Evolutionary conservation across 768 basidiomycete species (phyloP), one percentile per base, ranked within the genome.

Genomic region (Macrolepiota albuminosa): DNA sequence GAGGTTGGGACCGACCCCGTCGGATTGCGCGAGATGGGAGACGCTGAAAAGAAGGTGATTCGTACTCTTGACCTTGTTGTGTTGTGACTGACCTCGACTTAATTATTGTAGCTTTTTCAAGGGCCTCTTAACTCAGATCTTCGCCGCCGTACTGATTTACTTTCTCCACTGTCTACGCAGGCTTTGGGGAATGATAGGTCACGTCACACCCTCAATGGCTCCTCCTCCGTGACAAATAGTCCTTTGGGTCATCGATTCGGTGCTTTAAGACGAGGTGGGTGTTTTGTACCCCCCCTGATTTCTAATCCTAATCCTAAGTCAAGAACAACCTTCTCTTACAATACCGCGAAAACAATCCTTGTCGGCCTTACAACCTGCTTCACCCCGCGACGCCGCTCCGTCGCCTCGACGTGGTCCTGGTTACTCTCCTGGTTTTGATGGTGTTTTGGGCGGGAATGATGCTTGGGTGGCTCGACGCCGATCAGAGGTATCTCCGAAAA

Each of bases 1-100:
- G 92, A 93, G 69, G 75, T 81, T 26, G 86, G 82, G 33, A 80
- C 70, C 46, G 89, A 92, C 59, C 95, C 95, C 18, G 73, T 88
- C 39, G 83, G 84, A 43, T 68, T 93, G 66, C 87, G 86, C 64
- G 95, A 95, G 69, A 83, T 91, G 84, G 78, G 77, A 59, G 92
- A 93, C 55, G 75, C 77, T 24, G 94, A 96, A 79, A 93, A 88
- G 78, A 95, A 94, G 89, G 94, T 94, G 67, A 67, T 81, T 59
- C 24, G 45, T 54, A 21, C 54, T 46, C 53, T 52, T 67, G 29
- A 55, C 54, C 63, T 59, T 29, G 63, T 52, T 61, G 61, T 67
- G 14, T 55, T 34, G 18, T 40, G 60, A 61, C 58, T 54, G 66
- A 71, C 55, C 70, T 73, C 56, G 72, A 49, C 59, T 62, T 55